A percentile compares a stretch with the other conserved stretches of the same genome.
These are phyloP conservation scores for Lithospermum erythrorhizon DNA, from an alignment of 257 asterid genomes.

Conservation along the genomic window DNA sequence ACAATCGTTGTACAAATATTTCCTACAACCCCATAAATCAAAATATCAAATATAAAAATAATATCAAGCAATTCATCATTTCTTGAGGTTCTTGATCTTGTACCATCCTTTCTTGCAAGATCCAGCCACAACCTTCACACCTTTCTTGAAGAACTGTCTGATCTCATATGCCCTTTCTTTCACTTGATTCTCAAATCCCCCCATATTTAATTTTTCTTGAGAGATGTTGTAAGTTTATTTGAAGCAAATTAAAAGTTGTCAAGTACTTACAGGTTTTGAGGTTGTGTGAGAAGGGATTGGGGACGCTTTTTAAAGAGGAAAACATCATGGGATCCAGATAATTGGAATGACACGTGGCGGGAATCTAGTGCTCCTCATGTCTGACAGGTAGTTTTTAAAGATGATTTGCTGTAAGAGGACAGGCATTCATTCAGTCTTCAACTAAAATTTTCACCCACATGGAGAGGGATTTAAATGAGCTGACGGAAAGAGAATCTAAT, in stretches of 20 bases:
- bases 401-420: background rate
- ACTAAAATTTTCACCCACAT: too few species aligned
- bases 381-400: background rate
- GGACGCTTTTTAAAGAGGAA: background rate
- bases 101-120: background rate
- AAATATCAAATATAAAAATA: too few species aligned
- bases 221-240: too few species aligned
- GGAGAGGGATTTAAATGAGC: too few species aligned
- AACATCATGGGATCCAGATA: background rate
- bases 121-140: background rate
- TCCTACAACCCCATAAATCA: too few species aligned
- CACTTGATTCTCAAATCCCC: background rate
- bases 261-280: background rate
- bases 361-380: background rate
- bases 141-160: background rate
- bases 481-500: too few species aligned
- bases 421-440: too few species aligned
- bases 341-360: background rate
- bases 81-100: background rate
- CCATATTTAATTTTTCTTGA: background rate
- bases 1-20: too few species aligned
- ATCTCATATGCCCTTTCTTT: background rate
- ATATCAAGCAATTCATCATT: too few species aligned
- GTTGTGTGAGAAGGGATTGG: background rate
- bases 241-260: too few species aligned